Evolutionary conservation across 1,284 basidiomycete genomes (phyloP).

Genomic region (Puccinia polysora): DNA sequence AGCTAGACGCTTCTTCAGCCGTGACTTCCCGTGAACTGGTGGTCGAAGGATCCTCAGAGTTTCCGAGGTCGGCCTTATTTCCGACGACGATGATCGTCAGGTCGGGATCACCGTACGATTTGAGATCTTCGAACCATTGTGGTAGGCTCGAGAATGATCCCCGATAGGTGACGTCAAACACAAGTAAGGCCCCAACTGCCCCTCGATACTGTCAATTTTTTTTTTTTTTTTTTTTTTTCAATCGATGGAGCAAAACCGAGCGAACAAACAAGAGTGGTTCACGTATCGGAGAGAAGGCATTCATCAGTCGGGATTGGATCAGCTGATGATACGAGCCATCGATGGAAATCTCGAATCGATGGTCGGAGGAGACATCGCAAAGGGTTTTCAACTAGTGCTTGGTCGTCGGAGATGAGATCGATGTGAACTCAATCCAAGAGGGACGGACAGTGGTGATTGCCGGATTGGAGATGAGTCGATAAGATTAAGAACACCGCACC

Average conservation of each 20-base stretch:
- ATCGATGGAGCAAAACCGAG: background rate
- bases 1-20: conserved; percentile 14
- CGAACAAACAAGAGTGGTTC: too few relatives aligned
- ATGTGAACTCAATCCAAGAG: background rate
- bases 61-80: conserved; percentile 33
- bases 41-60: background rate
- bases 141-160: conserved; percentile 23
- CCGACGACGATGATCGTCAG: conserved; percentile 28
- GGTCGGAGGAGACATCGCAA: too few relatives aligned
- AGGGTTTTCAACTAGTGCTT: background rate
- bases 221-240: too few relatives aligned
- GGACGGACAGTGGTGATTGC: background rate
- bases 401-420: background rate
- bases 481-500: background rate
- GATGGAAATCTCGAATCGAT: too few relatives aligned
- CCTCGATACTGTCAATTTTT: conserved; percentile 41
- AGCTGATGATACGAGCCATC: too few relatives aligned
- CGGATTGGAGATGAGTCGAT: background rate
- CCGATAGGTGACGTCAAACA: conserved; percentile 39
- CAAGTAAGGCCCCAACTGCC: conserved; percentile 36
- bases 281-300: too few relatives aligned
- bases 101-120: conserved; percentile 30
- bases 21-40: conserved; percentile 4
- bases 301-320: too few relatives aligned
- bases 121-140: conserved; percentile 39